Evolutionary conservation across 441 rosid species (phyloP).

Genomic region (Gossypium schwendimanii): DNA sequence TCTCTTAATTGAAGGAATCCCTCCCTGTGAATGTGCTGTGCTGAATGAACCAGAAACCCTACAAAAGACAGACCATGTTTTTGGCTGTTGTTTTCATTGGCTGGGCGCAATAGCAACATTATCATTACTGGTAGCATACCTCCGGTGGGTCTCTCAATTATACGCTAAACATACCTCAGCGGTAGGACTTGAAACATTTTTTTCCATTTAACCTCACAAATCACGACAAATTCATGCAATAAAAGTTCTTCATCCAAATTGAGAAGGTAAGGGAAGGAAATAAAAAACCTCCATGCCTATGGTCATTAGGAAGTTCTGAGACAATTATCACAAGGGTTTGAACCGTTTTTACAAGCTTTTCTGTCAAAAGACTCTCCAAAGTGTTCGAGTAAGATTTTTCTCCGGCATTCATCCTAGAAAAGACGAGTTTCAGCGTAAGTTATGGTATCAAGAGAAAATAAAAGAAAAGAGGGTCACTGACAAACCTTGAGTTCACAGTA

Average conservation of each 20-base stretch:
- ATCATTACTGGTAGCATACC: not conserved
- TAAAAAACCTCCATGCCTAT: not conserved
- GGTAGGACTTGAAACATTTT: not conserved
- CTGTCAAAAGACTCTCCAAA: slow-evolving; percentile 73
- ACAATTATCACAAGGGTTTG: slow-evolving; percentile 84
- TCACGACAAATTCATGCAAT: not conserved
- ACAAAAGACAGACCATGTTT: not conserved
- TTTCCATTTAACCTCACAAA: not conserved
- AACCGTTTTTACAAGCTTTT: slow-evolving; percentile 54
- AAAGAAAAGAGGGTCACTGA: not conserved
- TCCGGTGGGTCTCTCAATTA: not conserved
- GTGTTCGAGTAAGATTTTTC: slow-evolving; percentile 73
- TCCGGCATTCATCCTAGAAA: slow-evolving; percentile 67
- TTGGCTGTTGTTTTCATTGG: not conserved
- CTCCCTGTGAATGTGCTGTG: not conserved
- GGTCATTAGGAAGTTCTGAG: slow-evolving; percentile 34
- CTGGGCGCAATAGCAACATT: too few relatives aligned
- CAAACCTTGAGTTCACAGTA: slow-evolving; percentile 89
- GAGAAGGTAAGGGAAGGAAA: not conserved
- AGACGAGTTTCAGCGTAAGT: slow-evolving; percentile 6
- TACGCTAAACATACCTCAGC: not conserved
- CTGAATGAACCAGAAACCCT: not conserved
- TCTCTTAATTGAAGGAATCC: too few relatives aligned
- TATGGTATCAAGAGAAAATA: not conserved
- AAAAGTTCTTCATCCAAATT: not conserved